Evolutionary conservation across 2,329 filamentous ascomycete genomes (phyloP).

Genomic region (Colletotrichum tofieldiae): DNA sequence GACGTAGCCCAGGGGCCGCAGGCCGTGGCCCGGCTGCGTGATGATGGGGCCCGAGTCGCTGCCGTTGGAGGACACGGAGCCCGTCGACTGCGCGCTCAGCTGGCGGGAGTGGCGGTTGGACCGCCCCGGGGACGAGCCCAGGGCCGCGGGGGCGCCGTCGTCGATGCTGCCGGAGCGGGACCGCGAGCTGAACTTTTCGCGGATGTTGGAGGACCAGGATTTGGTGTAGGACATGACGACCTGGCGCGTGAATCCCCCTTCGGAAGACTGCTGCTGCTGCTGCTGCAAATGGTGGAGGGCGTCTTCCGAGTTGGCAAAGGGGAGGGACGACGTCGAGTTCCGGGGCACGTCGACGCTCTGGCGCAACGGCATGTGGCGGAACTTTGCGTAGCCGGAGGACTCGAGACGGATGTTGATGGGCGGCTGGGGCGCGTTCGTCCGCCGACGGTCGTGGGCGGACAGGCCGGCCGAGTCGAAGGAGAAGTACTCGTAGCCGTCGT

Average conservation of each 20-base stretch:
- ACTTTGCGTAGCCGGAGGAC: conserved; percentile 71
- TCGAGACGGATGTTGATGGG: conserved; percentile 69
- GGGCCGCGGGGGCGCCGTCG: neutral
- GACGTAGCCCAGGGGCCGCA: conserved; percentile 77
- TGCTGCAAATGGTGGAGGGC: conserved; percentile 29
- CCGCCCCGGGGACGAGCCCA: conserved; percentile 20
- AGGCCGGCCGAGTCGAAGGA: conserved; percentile 43
- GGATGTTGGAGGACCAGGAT: conserved; percentile 64
- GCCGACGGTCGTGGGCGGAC: conserved; percentile 45
- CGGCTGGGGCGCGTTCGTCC: conserved; percentile 49
- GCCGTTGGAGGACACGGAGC: conserved; percentile 30
- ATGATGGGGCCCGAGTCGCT: conserved; percentile 52
- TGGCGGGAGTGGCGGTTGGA: conserved; percentile 38
- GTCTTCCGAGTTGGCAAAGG: conserved; percentile 39
- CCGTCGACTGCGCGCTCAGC: conserved; percentile 38
- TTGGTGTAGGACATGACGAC: conserved; percentile 72
- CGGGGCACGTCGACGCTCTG: conserved; percentile 52
- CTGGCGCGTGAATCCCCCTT: conserved; percentile 65
- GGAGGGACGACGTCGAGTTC: conserved; percentile 18
- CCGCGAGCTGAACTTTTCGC: conserved; percentile 59
- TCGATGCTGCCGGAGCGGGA: conserved; percentile 46
- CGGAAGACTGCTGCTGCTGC: conserved; percentile 25
- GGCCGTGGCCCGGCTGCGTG: conserved; percentile 62
- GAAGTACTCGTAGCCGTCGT: conserved; percentile 49
- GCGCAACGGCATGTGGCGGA: conserved; percentile 64